Conservation (phyloP, 2,329 filamentous ascomycete genomes). For the Orbilia quercus region DNA sequence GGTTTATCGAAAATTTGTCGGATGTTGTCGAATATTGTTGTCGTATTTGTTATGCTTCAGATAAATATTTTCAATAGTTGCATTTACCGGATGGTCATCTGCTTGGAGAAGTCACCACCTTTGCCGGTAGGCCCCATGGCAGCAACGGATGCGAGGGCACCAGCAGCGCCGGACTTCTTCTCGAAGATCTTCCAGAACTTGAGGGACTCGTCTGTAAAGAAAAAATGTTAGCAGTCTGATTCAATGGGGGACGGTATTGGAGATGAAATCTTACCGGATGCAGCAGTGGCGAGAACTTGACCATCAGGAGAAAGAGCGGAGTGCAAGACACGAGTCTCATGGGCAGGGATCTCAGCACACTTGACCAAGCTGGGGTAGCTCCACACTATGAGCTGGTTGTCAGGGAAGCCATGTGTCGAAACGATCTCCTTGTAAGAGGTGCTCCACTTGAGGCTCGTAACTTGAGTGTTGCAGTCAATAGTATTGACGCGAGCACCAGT, state of each 20-base stretch:
- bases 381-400: conserved; percentile 99
- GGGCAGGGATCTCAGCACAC: conserved; percentile 96
- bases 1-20: conserved; percentile 35
- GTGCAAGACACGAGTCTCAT: conserved; percentile 96
- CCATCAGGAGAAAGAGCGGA: conserved; percentile 96
- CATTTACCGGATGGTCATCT: conserved; percentile 87
- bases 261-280: conserved; percentile 65
- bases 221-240: conserved; percentile 60
- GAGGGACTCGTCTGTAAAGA: conserved; percentile 81
- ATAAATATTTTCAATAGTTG: conserved; percentile 23
- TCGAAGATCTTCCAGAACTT: conserved; percentile 99
- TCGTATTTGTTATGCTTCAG: conserved; percentile 36
- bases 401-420: conserved; percentile 96
- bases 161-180: conserved; percentile 85
- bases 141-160: conserved; percentile 64
- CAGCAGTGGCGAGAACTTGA: conserved; percentile 95
- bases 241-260: neutral
- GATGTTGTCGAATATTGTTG: conserved; percentile 28
- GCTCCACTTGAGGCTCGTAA: conserved; percentile 96
- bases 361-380: conserved; percentile 97
- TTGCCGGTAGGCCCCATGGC: conserved; percentile 69
- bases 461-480: conserved; percentile 97
- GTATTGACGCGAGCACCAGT: conserved; percentile 97
- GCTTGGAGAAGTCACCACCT: conserved; percentile 83
- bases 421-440: conserved; percentile 98